Conservation (phyloP, 352 stramenopile species). For the Pythium myriotylum region DNA sequence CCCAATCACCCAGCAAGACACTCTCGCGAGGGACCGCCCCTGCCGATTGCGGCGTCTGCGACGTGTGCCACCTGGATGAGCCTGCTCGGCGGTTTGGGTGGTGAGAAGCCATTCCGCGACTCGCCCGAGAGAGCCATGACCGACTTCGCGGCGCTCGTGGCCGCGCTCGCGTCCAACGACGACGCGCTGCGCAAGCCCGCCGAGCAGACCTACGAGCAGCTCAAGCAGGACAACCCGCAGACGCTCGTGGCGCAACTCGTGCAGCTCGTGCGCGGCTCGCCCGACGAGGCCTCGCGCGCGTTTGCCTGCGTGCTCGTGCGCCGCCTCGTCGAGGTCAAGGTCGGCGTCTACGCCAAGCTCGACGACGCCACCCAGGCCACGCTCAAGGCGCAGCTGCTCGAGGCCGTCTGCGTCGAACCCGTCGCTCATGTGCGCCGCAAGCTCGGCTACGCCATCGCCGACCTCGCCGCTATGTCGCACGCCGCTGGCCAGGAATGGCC, state of each 20-base stretch:
- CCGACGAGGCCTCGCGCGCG: conserved; percentile 64
- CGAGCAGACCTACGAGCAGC: conserved; percentile 72
- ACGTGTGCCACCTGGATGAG: conserved; percentile 12
- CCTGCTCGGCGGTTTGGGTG: conserved; percentile 17
- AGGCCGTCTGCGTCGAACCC: conserved; percentile 63
- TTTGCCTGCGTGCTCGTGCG: conserved; percentile 83
- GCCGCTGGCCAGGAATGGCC: conserved; percentile 66
- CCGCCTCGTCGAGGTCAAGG: conserved; percentile 70
- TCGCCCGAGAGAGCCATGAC: conserved; percentile 37
- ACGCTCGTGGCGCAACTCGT: conserved; percentile 69
- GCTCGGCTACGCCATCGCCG: conserved; percentile 75
- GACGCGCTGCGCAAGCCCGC: conserved; percentile 72
- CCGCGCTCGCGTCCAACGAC: conserved; percentile 78
- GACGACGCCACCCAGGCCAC: conserved; percentile 49
- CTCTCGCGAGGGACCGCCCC: not conserved
- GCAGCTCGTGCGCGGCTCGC: conserved; percentile 54
- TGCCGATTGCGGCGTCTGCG: conserved; percentile 5
- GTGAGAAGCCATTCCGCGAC: conserved; percentile 15
- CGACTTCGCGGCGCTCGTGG: conserved; percentile 73
- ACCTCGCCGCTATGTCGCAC: conserved; percentile 61
- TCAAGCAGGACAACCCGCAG: conserved; percentile 67
- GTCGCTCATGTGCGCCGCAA: conserved; percentile 82
- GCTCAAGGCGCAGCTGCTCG: conserved; percentile 77
- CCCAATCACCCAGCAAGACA: not conserved
- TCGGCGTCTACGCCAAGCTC: conserved; percentile 66